phyloP scores from a whole-genome alignment of 176 grass and related monocot species.

The Saccharum spontaneum region DNA sequence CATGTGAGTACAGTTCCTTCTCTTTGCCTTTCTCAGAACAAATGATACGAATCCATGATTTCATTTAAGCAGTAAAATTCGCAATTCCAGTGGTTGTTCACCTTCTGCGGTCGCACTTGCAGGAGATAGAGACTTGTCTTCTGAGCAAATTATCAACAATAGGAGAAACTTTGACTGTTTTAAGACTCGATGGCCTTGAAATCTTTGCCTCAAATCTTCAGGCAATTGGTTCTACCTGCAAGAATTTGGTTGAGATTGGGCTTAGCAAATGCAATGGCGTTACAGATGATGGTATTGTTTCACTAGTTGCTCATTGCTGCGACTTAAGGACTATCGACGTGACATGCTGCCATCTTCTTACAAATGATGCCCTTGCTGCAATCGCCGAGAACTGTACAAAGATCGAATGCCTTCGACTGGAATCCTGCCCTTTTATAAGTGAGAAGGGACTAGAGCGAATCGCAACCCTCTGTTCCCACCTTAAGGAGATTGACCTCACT shows the following conservation, averaged over 20 bases:
- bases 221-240: slow-evolving; percentile 52
- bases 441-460: slow-evolving; percentile 68
- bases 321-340: slow-evolving; percentile 60
- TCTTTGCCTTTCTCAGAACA: not conserved
- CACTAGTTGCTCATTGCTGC: slow-evolving; percentile 42
- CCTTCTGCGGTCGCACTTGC: slow-evolving; percentile 19
- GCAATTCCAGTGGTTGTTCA: not conserved
- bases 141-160: slow-evolving; percentile 48
- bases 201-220: slow-evolving; percentile 46
- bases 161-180: slow-evolving; percentile 50
- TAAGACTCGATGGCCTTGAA: slow-evolving; percentile 68
- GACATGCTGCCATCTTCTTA: slow-evolving; percentile 60
- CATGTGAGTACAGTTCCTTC: slow-evolving; percentile 20
- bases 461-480: slow-evolving; percentile 38
- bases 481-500: slow-evolving; percentile 83
- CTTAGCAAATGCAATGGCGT: slow-evolving; percentile 72
- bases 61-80: not conserved
- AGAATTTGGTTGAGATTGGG: slow-evolving; percentile 65
- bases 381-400: slow-evolving; percentile 60
- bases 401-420: slow-evolving; percentile 51
- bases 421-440: slow-evolving; percentile 69
- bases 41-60: not conserved
- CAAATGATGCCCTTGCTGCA: slow-evolving; percentile 49
- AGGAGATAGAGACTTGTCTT: slow-evolving; percentile 54
- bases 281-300: slow-evolving; percentile 59